A percentile compares a stretch with the other conserved stretches of the same genome.
Evolutionary conservation across 495 filamentous ascomycete genomes (phyloP).

Genomic region (Trichoderma parareesei): DNA sequence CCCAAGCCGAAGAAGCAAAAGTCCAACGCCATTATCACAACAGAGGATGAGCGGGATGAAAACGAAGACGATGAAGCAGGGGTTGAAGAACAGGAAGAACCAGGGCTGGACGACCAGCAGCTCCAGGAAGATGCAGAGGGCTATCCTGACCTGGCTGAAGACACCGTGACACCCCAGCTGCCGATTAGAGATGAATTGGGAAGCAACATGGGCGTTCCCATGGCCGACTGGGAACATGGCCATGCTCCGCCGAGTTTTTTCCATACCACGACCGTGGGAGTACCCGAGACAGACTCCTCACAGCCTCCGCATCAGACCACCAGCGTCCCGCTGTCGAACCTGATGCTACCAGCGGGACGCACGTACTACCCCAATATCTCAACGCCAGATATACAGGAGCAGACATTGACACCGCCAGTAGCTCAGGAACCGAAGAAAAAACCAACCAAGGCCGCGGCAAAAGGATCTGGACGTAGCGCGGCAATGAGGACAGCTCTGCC

Average conservation of each 20-base stretch:
- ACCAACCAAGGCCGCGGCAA: not conserved
- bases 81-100: not conserved
- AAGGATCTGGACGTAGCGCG: not conserved
- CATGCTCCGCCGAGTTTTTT: not conserved
- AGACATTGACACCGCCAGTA: not conserved
- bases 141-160: not conserved
- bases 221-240: not conserved
- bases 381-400: not conserved
- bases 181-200: not conserved
- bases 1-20: not conserved
- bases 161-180: not conserved
- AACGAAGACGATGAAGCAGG: not conserved
- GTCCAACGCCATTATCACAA: not conserved
- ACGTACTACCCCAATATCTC: not conserved
- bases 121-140: not conserved
- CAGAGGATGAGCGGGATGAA: not conserved
- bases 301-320: not conserved
- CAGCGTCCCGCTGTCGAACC: not conserved
- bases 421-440: not conserved
- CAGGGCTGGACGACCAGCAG: slow-evolving; percentile 1
- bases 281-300: not conserved
- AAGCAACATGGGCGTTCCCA: not conserved
- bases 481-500: not conserved
- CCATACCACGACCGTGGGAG: not conserved
- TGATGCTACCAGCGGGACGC: not conserved